Evolutionary conservation across 768 basidiomycete species (phyloP).

Genomic region (Mycena filopes): DNA sequence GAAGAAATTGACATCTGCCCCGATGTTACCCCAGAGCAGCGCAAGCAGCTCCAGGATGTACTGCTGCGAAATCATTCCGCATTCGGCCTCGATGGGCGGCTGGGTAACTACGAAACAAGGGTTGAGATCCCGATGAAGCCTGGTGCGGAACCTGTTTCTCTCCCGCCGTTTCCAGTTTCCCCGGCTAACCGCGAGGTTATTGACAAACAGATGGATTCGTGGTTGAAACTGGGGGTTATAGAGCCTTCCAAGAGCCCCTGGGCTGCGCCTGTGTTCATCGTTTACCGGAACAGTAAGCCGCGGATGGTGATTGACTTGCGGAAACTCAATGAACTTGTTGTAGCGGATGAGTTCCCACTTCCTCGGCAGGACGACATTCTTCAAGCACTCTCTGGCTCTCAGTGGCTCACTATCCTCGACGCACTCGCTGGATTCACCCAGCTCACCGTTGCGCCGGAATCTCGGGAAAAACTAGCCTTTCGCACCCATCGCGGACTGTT

Average conservation of each 20-base stretch:
- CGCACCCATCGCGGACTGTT: slow-evolving; percentile 50
- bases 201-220: slow-evolving; percentile 42
- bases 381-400: slow-evolving; percentile 42
- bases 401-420: slow-evolving; percentile 47
- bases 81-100: neutral
- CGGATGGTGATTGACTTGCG: slow-evolving; percentile 48
- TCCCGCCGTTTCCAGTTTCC: slow-evolving; percentile 38
- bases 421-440: slow-evolving; percentile 54
- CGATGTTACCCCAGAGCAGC: neutral
- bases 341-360: slow-evolving; percentile 39
- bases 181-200: slow-evolving; percentile 45
- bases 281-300: slow-evolving; percentile 51
- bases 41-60: neutral
- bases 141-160: slow-evolving; percentile 39
- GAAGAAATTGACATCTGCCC: neutral
- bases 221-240: slow-evolving; percentile 49
- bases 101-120: slow-evolving; percentile 2
- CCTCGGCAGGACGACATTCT: slow-evolving; percentile 39
- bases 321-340: slow-evolving; percentile 32
- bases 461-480: slow-evolving; percentile 49
- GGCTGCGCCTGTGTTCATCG: slow-evolving; percentile 42
- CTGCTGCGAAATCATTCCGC: neutral
- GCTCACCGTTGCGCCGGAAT: slow-evolving; percentile 40
- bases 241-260: slow-evolving; percentile 53
- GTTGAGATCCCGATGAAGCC: slow-evolving; percentile 25